A percentile compares a stretch with the other conserved stretches of the same genome.
Evolutionary conservation across 495 filamentous ascomycete species (phyloP).

Genomic region (Xylaria venustula): DNA sequence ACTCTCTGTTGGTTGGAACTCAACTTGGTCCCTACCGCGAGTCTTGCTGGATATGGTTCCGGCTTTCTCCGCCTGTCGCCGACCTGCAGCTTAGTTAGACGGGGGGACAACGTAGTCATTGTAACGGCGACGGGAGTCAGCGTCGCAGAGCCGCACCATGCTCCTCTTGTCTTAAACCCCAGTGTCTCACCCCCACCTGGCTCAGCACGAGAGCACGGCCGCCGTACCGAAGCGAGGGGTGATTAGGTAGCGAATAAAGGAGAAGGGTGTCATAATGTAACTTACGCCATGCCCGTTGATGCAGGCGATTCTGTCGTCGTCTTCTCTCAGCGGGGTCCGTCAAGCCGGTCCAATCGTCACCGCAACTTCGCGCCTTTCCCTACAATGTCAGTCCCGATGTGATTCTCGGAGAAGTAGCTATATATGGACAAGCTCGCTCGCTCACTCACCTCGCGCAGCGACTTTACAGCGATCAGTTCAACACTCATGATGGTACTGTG

Average conservation of each 20-base stretch:
- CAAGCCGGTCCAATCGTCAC: slow-evolving; percentile 32
- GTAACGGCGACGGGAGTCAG: background rate
- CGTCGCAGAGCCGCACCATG: too few species aligned
- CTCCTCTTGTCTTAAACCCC: too few species aligned
- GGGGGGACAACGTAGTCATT: background rate
- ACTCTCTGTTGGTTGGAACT: background rate
- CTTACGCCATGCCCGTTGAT: slow-evolving; percentile 33
- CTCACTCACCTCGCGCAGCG: slow-evolving; percentile 21
- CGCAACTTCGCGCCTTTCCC: slow-evolving; percentile 19
- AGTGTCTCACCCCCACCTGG: too few species aligned
- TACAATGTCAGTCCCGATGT: background rate
- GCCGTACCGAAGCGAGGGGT: background rate
- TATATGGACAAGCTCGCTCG: background rate
- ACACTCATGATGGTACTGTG: background rate
- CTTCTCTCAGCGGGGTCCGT: slow-evolving; percentile 22
- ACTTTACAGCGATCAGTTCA: slow-evolving; percentile 13
- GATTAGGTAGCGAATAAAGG: background rate
- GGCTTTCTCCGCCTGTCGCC: slow-evolving; percentile 17
- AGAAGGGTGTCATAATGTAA: background rate
- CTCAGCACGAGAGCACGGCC: background rate
- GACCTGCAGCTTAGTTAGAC: slow-evolving; percentile 10
- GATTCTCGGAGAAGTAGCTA: background rate
- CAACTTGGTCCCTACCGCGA: background rate
- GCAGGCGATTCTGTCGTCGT: slow-evolving; percentile 27
- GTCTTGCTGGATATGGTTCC: background rate